Base-by-base conservation (phyloP, 495 filamentous ascomycete genomes). In the Hyaloscypha hepaticicola region DNA sequence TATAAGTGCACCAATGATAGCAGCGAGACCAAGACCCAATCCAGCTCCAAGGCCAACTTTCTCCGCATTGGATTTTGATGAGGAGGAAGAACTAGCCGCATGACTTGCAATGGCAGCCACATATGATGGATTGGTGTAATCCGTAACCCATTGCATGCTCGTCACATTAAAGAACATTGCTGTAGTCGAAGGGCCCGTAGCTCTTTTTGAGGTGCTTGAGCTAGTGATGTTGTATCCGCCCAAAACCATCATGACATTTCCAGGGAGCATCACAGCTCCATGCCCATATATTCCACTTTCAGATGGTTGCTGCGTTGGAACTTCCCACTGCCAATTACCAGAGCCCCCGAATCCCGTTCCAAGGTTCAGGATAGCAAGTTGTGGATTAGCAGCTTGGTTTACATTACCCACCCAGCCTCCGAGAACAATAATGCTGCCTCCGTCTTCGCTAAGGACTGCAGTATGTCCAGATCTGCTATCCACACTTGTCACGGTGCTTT, bases 371-470 rank as follows among this genome's bases (percentile, higher is more conserved):
- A 96, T 76, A 1, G 85, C 90, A 14, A 98, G 77, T 70, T 94
- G 92, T 16, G 94, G 94, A 34, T 85, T 76, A 1, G 94, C 94
- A 19, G 92, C 82, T 31, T 86, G 85, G 22, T 75, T 82, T 0
- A 85, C 78, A 75, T 96, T 87, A 16, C 93, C 93, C 14, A 96
- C 90, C 94, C 94, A 98, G 9, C 94, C 94, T 16, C 94, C 94
- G 69, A 91, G 83, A 4, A 98, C 78, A 52, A 96, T 78, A 12
- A 97, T 76, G 55, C 81, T 84, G 31, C 74, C 85, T 2, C 93
- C 92, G 74, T 96, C 92, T 45, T 85, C 80, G 3, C 86, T 90
- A 7, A 96, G 76, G 6, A 96, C 83, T 11, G 94, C 86, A 0
- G 89, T 91, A 68, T 98, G 94, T 1, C 94, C 94, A 3, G 92